Conservation (phyloP, 352 stramenopile species). For the Globisporangium rhizosaccharum region DNA sequence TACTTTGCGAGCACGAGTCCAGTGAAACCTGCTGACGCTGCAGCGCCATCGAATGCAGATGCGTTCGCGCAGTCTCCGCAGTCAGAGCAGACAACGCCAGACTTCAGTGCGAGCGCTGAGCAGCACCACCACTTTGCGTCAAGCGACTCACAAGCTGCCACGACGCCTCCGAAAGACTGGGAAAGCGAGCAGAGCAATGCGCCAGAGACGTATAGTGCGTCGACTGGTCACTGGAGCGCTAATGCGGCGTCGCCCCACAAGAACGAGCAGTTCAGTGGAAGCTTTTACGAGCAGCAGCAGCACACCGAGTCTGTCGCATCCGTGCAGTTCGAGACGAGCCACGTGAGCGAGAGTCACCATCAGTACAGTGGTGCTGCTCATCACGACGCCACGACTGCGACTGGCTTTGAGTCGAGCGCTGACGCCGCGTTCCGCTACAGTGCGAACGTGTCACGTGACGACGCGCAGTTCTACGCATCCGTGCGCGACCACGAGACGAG, state of each 20-base stretch:
- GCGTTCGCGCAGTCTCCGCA: constrained; percentile 2
- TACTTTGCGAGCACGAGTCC: constrained; percentile 9
- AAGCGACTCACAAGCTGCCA: background rate
- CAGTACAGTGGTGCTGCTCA: background rate
- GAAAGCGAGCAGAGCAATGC: background rate
- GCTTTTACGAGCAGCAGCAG: background rate
- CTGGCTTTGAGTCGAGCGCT: no score
- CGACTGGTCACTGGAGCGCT: constrained; percentile 1
- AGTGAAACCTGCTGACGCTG: constrained; percentile 1
- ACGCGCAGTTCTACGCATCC: constrained; percentile 14
- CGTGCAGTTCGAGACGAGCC: constrained; percentile 4
- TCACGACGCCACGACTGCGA: background rate
- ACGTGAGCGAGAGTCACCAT: background rate
- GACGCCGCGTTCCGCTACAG: constrained; percentile 10
- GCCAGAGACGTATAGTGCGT: background rate
- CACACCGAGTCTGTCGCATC: constrained; percentile 4
- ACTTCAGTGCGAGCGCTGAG: background rate
- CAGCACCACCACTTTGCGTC: constrained; percentile 1
- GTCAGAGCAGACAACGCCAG: background rate
- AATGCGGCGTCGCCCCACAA: constrained; percentile 5
- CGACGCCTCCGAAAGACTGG: constrained; percentile 6
- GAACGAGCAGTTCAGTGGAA: constrained; percentile 1
- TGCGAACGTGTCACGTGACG: constrained; percentile 10
- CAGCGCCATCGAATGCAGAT: background rate
- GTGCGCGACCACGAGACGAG: constrained; percentile 19